Percentiles rank a stretch among this genome's conserved stretches.
phyloP scores from a whole-genome alignment of 495 filamentous ascomycete species.

The Apodospora peruviana region DNA sequence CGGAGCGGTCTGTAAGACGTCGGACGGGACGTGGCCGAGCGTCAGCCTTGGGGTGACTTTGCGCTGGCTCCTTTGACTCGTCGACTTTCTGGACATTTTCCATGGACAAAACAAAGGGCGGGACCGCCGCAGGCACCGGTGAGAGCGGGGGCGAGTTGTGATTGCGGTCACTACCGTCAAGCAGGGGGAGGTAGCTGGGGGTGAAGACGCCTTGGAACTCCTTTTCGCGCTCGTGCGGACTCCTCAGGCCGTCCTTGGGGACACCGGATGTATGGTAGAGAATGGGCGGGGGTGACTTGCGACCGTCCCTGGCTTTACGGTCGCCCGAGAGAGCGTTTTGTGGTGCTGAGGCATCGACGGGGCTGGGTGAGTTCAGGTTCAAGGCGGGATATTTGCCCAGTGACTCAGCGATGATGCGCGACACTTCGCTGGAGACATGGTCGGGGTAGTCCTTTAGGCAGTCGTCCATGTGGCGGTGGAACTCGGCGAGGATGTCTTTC shows the following conservation, averaged over 20 bases:
- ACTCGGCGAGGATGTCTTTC: constrained; percentile 44
- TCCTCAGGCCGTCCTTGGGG: constrained; percentile 28
- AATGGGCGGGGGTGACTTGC: constrained; percentile 37
- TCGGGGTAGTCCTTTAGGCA: constrained; percentile 39
- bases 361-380: constrained; percentile 12
- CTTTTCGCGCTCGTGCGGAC: constrained; percentile 46
- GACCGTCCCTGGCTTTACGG: constrained; percentile 23
- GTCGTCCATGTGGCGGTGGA: constrained; percentile 39
- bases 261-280: constrained; percentile 33
- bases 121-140: constrained; percentile 13
- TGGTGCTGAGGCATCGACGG: constrained; percentile 13
- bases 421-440: constrained; percentile 39
- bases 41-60: background rate
- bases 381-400: constrained; percentile 37
- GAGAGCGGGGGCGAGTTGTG: constrained; percentile 19
- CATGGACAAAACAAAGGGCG: constrained; percentile 9
- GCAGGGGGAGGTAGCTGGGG: constrained; percentile 53
- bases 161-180: constrained; percentile 37
- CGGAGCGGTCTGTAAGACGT: constrained; percentile 28
- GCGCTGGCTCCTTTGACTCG: constrained; percentile 17
- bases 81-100: constrained; percentile 23
- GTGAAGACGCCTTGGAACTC: constrained; percentile 58
- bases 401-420: constrained; percentile 36
- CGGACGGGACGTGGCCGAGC: constrained; percentile 12
- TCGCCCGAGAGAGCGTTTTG: constrained; percentile 14